Evolutionary conservation across 345 rosid genomes (phyloP).

Genomic region (Corymbia maculata): DNA sequence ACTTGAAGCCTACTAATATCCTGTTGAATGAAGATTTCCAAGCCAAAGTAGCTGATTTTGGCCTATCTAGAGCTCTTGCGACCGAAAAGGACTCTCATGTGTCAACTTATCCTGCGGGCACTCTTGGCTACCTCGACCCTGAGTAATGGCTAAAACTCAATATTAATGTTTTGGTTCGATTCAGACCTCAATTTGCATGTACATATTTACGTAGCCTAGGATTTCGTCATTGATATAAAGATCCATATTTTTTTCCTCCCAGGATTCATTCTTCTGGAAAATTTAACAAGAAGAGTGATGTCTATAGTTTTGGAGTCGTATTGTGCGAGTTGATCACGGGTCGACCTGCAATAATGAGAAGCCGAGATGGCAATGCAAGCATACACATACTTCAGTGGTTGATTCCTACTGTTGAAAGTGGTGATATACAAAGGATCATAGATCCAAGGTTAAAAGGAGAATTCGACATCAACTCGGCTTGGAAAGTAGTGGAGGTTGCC

Average conservation of each 20-base stretch:
- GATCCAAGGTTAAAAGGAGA: conserved; percentile 40
- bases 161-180: not conserved
- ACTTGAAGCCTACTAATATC: conserved; percentile 19
- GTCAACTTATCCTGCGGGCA: not conserved
- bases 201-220: not conserved
- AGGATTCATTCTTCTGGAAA: not conserved
- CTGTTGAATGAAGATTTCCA: conserved; percentile 9
- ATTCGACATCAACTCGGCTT: conserved; percentile 19
- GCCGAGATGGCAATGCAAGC: not conserved
- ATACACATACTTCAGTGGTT: conserved; percentile 15
- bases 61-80: conserved; percentile 1
- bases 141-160: not conserved
- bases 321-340: not conserved
- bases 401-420: conserved; percentile 20
- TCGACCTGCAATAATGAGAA: rapidly evolving
- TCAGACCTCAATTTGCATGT: not conserved
- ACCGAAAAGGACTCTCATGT: not conserved
- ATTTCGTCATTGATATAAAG: not conserved
- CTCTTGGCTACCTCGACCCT: not conserved
- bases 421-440: conserved; percentile 28
- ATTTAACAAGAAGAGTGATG: not conserved
- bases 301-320: not conserved
- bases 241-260: rapidly evolving
- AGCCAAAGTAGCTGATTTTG: conserved; percentile 25
- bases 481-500: conserved; percentile 42